Conservation (phyloP, 78 protist genomes). For the Planoprotostelium fungivorum region DNA sequence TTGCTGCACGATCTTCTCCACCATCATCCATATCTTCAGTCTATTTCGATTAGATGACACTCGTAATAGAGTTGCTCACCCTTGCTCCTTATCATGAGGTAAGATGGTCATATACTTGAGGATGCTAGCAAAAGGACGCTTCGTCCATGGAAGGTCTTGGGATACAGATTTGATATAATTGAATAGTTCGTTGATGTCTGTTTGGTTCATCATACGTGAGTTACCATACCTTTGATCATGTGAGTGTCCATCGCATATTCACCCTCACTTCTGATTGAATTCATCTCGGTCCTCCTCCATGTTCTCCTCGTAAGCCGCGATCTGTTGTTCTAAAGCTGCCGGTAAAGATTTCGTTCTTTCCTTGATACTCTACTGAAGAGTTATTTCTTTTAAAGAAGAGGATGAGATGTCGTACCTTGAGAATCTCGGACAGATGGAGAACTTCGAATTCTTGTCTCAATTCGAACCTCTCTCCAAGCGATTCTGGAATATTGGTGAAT, state of each 20-base stretch:
- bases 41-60: not conserved
- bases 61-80: not conserved
- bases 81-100: not conserved
- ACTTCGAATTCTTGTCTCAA: not conserved
- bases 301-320: not conserved
- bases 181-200: not conserved
- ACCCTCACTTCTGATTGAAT: not conserved
- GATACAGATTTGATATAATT: not conserved
- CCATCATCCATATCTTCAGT: not conserved
- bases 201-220: not conserved
- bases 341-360: too few species aligned
- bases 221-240: not conserved
- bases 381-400: not conserved
- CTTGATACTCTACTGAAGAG: too few species aligned
- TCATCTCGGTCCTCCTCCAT: not conserved
- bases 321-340: not conserved
- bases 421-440: not conserved
- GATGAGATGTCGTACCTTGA: not conserved
- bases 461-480: not conserved
- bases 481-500: not conserved
- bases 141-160: not conserved
- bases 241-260: not conserved
- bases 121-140: not conserved
- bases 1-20: not conserved
- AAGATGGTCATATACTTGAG: not conserved